phyloP scores from a whole-genome alignment of 2,329 filamentous ascomycete species.

The Talaromyces sp. region DNA sequence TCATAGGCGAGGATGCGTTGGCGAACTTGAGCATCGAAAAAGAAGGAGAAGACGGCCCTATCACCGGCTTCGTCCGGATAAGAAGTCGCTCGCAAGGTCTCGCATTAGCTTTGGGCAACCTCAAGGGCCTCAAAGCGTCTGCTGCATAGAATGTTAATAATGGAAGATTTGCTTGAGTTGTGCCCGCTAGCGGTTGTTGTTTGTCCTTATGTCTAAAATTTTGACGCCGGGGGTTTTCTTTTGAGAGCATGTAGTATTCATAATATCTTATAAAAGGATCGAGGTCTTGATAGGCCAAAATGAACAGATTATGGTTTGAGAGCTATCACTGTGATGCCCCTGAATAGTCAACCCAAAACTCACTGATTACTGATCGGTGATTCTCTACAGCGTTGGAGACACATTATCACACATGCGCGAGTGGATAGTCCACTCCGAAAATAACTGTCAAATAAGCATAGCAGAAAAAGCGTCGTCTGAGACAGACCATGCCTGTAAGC shows the following conservation, averaged over 20 bases:
- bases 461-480: neutral
- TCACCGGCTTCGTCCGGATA: constrained; percentile 97
- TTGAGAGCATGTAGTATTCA: constrained; percentile 15
- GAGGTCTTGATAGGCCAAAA: constrained; percentile 10
- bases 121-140: constrained; percentile 87
- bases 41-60: constrained; percentile 89
- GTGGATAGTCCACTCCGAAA: neutral
- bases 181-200: constrained; percentile 18
- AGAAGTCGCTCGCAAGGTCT: constrained; percentile 94
- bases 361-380: neutral
- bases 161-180: constrained; percentile 27
- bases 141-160: constrained; percentile 35
- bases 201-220: constrained; percentile 6
- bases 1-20: constrained; percentile 88
- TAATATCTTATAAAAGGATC: constrained; percentile 13
- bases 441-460: neutral
- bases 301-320: neutral
- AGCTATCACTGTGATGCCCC: neutral
- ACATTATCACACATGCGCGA: neutral
- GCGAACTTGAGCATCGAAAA: constrained; percentile 98
- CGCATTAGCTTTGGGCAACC: constrained; percentile 84
- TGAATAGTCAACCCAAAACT: neutral
- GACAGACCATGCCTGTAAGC: neutral
- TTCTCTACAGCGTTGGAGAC: neutral
- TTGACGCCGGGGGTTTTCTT: neutral